Evolutionary conservation across 371 early-diverging fungal genomes (phyloP).

Genomic region (Amoeboaphelidium protococcarum): DNA sequence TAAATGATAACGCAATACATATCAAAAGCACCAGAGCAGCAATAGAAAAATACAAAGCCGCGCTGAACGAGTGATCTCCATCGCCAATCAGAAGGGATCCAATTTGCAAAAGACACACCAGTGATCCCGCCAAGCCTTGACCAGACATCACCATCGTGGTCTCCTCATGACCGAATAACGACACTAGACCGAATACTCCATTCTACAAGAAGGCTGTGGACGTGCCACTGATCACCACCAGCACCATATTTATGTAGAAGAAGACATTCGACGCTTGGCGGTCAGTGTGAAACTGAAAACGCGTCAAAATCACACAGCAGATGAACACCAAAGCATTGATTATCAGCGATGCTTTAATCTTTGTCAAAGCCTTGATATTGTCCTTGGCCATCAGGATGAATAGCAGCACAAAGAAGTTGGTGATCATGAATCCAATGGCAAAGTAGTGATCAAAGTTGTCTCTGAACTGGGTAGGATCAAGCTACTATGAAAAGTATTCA

Average conservation of each 20-base stretch:
- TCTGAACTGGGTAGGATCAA: constrained; percentile 25
- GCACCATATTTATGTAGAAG: constrained; percentile 27
- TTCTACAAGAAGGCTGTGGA: constrained; percentile 35
- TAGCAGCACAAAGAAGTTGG: constrained; percentile 24
- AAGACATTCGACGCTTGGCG: constrained; percentile 12
- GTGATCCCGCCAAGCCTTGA: constrained; percentile 18
- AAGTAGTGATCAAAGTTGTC: constrained; percentile 48
- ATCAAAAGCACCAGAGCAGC: background rate
- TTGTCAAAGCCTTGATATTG: constrained; percentile 9
- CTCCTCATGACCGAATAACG: constrained; percentile 35
- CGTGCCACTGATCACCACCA: constrained; percentile 28
- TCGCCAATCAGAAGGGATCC: constrained; percentile 1
- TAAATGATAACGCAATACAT: background rate
- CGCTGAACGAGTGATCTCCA: background rate
- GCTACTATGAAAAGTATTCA: constrained; percentile 33
- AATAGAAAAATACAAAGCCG: background rate
- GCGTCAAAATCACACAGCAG: constrained; percentile 13
- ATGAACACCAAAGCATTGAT: constrained; percentile 19
- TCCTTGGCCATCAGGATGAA: constrained; percentile 15
- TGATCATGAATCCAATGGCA: constrained; percentile 28
- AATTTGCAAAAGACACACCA: constrained; percentile 11
- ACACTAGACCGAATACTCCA: constrained; percentile 39
- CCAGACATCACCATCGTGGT: constrained; percentile 36
- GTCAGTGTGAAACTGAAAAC: constrained; percentile 1
- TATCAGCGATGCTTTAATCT: constrained; percentile 15